Evolutionary conservation across 768 basidiomycete genomes (phyloP), one percentile per base, ranked within the genome.

Genomic region (Chiua virens): DNA sequence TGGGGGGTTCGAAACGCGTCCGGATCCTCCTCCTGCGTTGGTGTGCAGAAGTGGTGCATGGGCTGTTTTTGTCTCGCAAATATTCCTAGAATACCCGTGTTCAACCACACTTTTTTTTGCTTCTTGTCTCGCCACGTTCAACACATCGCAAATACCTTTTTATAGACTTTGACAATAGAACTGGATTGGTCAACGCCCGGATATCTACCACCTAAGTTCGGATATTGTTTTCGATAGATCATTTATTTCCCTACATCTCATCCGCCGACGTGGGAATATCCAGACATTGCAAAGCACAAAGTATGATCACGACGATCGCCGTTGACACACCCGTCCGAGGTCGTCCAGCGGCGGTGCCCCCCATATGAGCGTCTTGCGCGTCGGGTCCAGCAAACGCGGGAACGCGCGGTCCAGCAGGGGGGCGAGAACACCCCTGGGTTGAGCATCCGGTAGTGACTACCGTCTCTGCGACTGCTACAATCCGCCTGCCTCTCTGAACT

Each of bases 291-390:
- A 23, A 23, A 23, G 28, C 10, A 28, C 28, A 9, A 30, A 30
- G 11, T 1, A 30, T 6, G 14, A 8, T 43, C 18, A n/a, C 13
- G 18, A 18, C 7, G 13, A 59, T 49, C 45, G 37, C 18, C 30
- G 52, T 37, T 51, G 21, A 32, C 20, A 8, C 57, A 79, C 61
- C 52, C 73, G 78, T 45, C 85, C 86, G 14, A 83, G 61, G 43
- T 76, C 73, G 56, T 89, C 86, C 46, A 89, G 74, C 1, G 82
- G 71, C 6, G 88, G 88, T 23, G 89, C 88, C 28, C 84, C 85
- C 83, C 82, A 86, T 4, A 90, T 79, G 6, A 87, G 57, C 0
- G 85, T 86, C 66, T 84, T 86, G 35, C 66, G 70, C 54, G 73
- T 66, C 10, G 86, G 85, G 60, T 89, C 85, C 37, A 86, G 64